Conservation (phyloP, 75 land plant genomes). For the Selaginella moellendorffii region DNA sequence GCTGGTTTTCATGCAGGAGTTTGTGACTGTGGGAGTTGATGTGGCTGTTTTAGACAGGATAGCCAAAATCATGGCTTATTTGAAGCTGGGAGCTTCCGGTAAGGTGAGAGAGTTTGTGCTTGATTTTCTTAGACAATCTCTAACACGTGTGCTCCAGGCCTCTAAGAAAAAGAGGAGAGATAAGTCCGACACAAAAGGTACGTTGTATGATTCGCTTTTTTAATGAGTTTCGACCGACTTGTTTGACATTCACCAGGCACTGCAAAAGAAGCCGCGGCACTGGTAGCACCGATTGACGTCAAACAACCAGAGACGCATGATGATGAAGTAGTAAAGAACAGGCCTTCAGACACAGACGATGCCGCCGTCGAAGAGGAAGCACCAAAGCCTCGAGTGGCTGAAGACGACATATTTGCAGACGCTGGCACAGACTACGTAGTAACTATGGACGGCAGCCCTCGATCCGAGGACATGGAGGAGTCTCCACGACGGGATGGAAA, state of each 20-base stretch:
- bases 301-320: too few relatives aligned
- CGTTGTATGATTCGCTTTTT: too few relatives aligned
- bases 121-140: too few relatives aligned
- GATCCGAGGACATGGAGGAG: slow-evolving; percentile 97
- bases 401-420: slow-evolving; percentile 90
- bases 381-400: slow-evolving; percentile 33
- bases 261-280: not conserved
- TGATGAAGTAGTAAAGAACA: too few relatives aligned
- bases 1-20: too few relatives aligned
- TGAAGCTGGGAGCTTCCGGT: slow-evolving; percentile 96
- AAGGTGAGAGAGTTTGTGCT: too few relatives aligned
- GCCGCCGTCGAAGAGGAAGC: slow-evolving; percentile 13
- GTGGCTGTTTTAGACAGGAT: slow-evolving; percentile 89
- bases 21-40: slow-evolving; percentile 91
- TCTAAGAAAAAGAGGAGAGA: slow-evolving; percentile 95
- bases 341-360: too few relatives aligned
- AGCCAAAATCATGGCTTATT: slow-evolving; percentile 96
- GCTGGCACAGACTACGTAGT: slow-evolving; percentile 67
- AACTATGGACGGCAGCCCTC: slow-evolving; percentile 59
- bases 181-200: too few relatives aligned
- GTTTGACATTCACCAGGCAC: not conserved
- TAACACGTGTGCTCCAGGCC: slow-evolving; percentile 24
- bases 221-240: too few relatives aligned
- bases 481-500: too few relatives aligned
- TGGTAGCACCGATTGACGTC: too few relatives aligned